Evolutionary conservation across 148 eudicot species (phyloP).

Genomic region (Pouteria glomerata): DNA sequence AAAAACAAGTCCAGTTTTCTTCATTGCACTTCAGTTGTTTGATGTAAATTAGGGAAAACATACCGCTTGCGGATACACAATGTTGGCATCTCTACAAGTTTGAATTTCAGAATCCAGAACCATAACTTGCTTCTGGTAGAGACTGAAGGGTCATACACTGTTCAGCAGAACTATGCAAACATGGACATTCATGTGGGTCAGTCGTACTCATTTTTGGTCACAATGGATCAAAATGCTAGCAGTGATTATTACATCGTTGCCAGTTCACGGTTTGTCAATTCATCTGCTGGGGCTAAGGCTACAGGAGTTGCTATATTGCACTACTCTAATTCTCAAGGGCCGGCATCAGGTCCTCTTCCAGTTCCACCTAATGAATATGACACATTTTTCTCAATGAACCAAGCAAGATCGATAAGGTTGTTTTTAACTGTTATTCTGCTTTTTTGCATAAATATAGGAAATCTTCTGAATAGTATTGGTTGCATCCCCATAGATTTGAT

Average conservation of each 20-base stretch:
- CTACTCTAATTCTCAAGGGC: slow-evolving; percentile 87
- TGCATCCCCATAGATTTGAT: not conserved
- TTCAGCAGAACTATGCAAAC: slow-evolving; percentile 86
- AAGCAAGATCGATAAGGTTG: slow-evolving; percentile 99
- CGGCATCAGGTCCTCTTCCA: slow-evolving; percentile 97
- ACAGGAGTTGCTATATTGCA: slow-evolving; percentile 84
- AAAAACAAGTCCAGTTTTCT: not conserved
- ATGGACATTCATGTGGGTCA: slow-evolving; percentile 99
- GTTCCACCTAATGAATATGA: slow-evolving; percentile 75
- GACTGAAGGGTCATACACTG: slow-evolving; percentile 96
- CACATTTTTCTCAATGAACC: slow-evolving; percentile 85
- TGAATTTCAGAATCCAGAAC: slow-evolving; percentile 94
- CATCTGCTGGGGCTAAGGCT: slow-evolving; percentile 50
- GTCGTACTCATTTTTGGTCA: slow-evolving; percentile 88
- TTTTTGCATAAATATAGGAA: slow-evolving; percentile 11
- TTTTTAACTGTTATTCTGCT: slow-evolving; percentile 18
- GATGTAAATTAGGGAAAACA: slow-evolving; percentile 67
- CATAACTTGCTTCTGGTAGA: slow-evolving; percentile 90
- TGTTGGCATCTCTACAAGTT: slow-evolving; percentile 87
- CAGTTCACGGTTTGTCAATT: slow-evolving; percentile 77
- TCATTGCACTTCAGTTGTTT: not conserved
- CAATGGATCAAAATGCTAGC: slow-evolving; percentile 91
- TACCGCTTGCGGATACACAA: slow-evolving; percentile 88
- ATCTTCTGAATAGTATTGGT: slow-evolving; percentile 4
- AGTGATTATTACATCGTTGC: slow-evolving; percentile 95